Conservation (phyloP, 1,284 basidiomycete genomes). For the Ganoderma sinense region DNA sequence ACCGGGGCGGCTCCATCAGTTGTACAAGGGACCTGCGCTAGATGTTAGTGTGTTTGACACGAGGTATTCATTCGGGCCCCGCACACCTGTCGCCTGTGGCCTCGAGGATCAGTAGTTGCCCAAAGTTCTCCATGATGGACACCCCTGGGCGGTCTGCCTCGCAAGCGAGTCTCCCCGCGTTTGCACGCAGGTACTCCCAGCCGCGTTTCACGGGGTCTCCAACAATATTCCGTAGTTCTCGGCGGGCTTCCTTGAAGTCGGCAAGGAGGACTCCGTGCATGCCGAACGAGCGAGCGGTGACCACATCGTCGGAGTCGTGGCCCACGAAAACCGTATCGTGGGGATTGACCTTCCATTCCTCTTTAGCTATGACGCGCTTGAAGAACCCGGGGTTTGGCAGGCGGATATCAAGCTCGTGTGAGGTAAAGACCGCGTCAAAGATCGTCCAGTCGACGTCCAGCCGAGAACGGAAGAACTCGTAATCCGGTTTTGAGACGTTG, state of each 20-base stretch:
- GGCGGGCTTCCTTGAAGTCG: constrained; percentile 44
- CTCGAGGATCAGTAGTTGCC: constrained; percentile 59
- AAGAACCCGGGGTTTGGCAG: constrained; percentile 61
- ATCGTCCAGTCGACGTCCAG: constrained; percentile 52
- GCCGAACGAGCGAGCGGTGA: constrained; percentile 58
- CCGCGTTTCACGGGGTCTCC: constrained; percentile 52
- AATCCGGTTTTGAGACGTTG: constrained; percentile 61
- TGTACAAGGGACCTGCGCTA: constrained; percentile 47
- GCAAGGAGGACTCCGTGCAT: constrained; percentile 57
- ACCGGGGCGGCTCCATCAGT: constrained; percentile 45
- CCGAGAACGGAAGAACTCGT: constrained; percentile 49
- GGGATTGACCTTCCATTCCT: constrained; percentile 45
- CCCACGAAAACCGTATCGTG: constrained; percentile 54
- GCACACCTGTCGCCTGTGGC: constrained; percentile 49
- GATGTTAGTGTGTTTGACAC: not conserved
- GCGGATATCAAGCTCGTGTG: constrained; percentile 52
- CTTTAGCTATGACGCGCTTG: constrained; percentile 48
- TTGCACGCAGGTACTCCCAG: constrained; percentile 43
- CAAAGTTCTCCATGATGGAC: constrained; percentile 54
- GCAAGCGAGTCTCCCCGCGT: constrained; percentile 50
- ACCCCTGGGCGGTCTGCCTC: constrained; percentile 47
- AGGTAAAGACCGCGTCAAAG: constrained; percentile 60
- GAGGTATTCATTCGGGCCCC: constrained; percentile 18
- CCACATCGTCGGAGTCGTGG: constrained; percentile 60
- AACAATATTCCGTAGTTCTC: constrained; percentile 51